phyloP scores from a whole-genome alignment of 352 stramenopile species.

The Globisporangium mamillatum region DNA sequence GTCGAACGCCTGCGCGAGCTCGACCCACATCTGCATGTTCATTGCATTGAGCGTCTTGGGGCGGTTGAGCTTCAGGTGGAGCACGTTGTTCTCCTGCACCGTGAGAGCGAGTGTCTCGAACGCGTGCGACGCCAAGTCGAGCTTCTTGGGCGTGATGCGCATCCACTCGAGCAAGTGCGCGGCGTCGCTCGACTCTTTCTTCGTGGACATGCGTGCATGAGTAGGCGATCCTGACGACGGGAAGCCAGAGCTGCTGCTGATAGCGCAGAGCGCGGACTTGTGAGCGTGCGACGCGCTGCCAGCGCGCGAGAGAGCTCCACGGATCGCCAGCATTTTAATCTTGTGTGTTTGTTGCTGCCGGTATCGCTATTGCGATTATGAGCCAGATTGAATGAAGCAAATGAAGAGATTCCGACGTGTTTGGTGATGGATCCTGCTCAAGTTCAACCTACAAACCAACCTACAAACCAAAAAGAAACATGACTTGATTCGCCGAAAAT shows the following conservation, averaged over 20 bases:
- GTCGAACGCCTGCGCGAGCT: constrained; percentile 69
- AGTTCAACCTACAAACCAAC: neutral
- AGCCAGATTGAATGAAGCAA: neutral
- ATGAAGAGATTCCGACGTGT: constrained; percentile 1
- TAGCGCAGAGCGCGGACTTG: neutral
- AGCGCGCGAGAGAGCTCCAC: constrained; percentile 6
- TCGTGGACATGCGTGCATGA: constrained; percentile 11
- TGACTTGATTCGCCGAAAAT: no score
- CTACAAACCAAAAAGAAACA: neutral
- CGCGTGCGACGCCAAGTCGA: constrained; percentile 33
- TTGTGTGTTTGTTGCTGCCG: neutral
- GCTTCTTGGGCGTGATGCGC: constrained; percentile 31
- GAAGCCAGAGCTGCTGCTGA: neutral
- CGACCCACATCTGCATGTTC: constrained; percentile 89
- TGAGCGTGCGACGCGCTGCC: neutral
- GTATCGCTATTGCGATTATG: neutral
- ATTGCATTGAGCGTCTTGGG: constrained; percentile 86
- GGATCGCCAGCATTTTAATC: constrained; percentile 8
- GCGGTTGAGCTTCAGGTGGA: constrained; percentile 80
- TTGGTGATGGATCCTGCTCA: neutral
- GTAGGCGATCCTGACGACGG: neutral
- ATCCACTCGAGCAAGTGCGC: constrained; percentile 57
- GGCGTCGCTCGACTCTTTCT: constrained; percentile 31
- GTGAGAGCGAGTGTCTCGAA: constrained; percentile 63
- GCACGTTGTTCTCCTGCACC: constrained; percentile 44